phyloP scores from a whole-genome alignment of 495 filamentous ascomycete genomes.

The Gamarada debralockiae region DNA sequence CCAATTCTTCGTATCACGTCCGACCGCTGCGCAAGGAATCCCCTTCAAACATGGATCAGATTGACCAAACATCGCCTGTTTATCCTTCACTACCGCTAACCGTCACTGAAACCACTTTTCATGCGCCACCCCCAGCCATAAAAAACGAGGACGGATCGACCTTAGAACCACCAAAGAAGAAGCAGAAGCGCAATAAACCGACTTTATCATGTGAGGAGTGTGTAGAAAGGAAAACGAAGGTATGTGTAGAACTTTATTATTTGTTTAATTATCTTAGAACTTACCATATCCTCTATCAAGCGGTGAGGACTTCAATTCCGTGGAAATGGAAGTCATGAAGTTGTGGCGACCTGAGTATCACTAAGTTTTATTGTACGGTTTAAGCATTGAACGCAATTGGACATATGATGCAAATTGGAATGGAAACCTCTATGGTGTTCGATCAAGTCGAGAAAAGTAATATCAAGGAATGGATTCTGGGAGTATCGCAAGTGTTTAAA shows the following conservation, averaged over 20 bases:
- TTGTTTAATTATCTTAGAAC: too few species aligned
- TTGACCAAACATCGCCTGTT: constrained; percentile 3
- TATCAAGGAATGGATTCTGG: too few species aligned
- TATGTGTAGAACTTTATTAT: constrained; percentile 24
- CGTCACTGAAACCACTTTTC: constrained; percentile 1
- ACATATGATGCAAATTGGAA: too few species aligned
- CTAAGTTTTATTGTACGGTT: too few species aligned
- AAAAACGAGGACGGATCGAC: constrained; percentile 8
- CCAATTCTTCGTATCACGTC: constrained; percentile 5
- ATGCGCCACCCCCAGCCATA: background rate
- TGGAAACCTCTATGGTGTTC: too few species aligned
- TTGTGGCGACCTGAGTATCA: too few species aligned
- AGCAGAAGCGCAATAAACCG: constrained; percentile 73
- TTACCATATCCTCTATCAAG: too few species aligned
- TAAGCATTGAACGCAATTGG: too few species aligned
- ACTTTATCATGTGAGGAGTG: constrained; percentile 70
- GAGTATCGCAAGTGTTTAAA: too few species aligned
- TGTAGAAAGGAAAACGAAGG: constrained; percentile 68
- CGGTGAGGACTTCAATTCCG: too few species aligned
- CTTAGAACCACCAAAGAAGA: constrained; percentile 44
- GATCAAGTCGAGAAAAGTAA: too few species aligned
- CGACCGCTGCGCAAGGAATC: background rate
- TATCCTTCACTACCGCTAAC: constrained; percentile 12
- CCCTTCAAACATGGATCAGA: constrained; percentile 8
- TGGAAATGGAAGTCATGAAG: too few species aligned